A percentile compares a stretch with the other conserved stretches of the same genome.
Conservation (phyloP, 2,329 filamentous ascomycete genomes). For the Furcasterigmium furcatum region DNA sequence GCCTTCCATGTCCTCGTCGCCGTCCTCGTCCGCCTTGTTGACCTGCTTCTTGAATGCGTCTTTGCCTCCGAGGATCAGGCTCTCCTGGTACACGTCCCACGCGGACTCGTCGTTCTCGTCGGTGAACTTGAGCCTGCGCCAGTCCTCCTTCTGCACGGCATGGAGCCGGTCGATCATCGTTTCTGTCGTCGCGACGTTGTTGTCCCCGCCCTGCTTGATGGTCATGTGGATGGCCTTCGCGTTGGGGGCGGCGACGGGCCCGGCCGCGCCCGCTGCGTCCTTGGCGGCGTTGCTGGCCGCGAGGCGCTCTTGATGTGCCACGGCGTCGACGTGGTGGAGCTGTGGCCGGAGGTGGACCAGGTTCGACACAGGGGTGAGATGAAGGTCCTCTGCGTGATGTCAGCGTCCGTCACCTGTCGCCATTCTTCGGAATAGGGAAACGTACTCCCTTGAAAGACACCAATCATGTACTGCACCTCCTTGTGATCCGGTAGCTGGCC, state of each 20-base stretch:
- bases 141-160: constrained; percentile 76
- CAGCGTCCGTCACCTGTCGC: no score
- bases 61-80: constrained; percentile 53
- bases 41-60: constrained; percentile 7
- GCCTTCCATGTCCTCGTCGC: constrained; percentile 13
- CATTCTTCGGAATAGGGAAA: no score
- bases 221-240: constrained; percentile 83
- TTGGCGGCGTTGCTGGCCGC: constrained; percentile 30
- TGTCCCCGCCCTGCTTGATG: constrained; percentile 72
- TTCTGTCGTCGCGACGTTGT: constrained; percentile 61
- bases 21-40: constrained; percentile 2
- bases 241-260: constrained; percentile 34
- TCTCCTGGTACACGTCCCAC: constrained; percentile 73
- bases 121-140: constrained; percentile 75
- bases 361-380: constrained; percentile 79
- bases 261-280: constrained; percentile 26
- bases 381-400: constrained; percentile 63
- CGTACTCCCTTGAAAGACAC: constrained; percentile 81
- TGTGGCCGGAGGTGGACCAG: constrained; percentile 89
- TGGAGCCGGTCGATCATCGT: constrained; percentile 75
- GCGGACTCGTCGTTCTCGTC: constrained; percentile 76
- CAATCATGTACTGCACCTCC: constrained; percentile 84
- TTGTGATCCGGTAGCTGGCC: constrained; percentile 71
- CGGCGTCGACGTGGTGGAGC: constrained; percentile 87
- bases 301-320: constrained; percentile 66